A percentile compares a stretch with the other conserved stretches of the same genome.
Evolutionary conservation across 2,329 filamentous ascomycete genomes (phyloP).

Genomic region (Colletotrichum sp.): DNA sequence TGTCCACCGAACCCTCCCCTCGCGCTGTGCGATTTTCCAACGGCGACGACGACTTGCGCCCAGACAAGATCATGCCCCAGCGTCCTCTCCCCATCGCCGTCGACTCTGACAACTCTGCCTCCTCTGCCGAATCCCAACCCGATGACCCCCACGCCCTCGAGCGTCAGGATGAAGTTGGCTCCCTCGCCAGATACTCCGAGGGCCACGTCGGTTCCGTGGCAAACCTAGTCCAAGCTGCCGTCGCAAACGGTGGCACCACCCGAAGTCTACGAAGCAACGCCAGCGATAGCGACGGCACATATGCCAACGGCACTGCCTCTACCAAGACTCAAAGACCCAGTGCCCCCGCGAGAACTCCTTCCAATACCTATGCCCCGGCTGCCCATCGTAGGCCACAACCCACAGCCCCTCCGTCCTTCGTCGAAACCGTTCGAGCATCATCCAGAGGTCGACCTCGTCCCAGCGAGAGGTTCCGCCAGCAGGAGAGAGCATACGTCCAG

Average conservation of each 20-base stretch:
- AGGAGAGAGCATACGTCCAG: slow-evolving; percentile 95
- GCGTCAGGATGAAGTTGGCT: slow-evolving; percentile 53
- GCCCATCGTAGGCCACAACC: slow-evolving; percentile 56
- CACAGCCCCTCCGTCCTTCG: slow-evolving; percentile 42
- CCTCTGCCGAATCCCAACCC: slow-evolving; percentile 47
- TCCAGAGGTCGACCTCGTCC: slow-evolving; percentile 56
- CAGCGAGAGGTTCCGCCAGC: slow-evolving; percentile 67
- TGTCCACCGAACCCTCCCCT: slow-evolving; percentile 52
- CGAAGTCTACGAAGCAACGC: slow-evolving; percentile 25
- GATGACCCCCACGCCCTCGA: slow-evolving; percentile 52
- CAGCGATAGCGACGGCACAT: slow-evolving; percentile 23
- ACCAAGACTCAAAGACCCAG: slow-evolving; percentile 68
- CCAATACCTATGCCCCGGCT: slow-evolving; percentile 79
- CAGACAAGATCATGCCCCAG: slow-evolving; percentile 46
- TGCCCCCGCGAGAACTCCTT: slow-evolving; percentile 74
- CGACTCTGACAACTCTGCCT: slow-evolving; percentile 55
- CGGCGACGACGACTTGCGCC: slow-evolving; percentile 46
- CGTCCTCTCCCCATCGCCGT: slow-evolving; percentile 37
- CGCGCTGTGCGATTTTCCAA: slow-evolving; percentile 63
- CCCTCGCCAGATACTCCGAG: slow-evolving; percentile 49
- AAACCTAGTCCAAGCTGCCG: slow-evolving; percentile 34
- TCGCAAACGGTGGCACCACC: slow-evolving; percentile 17
- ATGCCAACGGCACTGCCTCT: slow-evolving; percentile 32
- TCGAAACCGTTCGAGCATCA: slow-evolving; percentile 52
- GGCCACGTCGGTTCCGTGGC: slow-evolving; percentile 44